Percentiles rank a stretch among this genome's conserved stretches.
Evolutionary conservation across 2,329 filamentous ascomycete species (phyloP).

Genomic region (Aspergillus nomiae): DNA sequence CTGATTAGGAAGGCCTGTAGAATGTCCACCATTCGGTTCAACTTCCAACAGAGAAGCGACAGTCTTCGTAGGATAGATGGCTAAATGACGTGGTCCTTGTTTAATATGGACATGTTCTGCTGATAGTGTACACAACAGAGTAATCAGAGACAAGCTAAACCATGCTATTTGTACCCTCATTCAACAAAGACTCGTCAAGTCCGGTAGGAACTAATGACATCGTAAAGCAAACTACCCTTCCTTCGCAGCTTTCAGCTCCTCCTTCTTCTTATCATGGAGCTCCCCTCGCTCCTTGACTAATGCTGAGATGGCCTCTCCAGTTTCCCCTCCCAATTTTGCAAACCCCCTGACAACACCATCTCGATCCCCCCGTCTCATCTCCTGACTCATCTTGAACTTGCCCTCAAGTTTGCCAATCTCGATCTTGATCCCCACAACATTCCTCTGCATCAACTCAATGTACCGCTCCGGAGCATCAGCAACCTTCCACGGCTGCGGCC

Average conservation of each 20-base stretch:
- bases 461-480: conserved; percentile 61
- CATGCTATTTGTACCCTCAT: too few species aligned
- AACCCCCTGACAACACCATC: conserved; percentile 63
- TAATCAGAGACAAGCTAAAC: too few species aligned
- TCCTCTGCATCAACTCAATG: conserved; percentile 59
- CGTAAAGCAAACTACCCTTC: too few species aligned
- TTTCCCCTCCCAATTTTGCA: conserved; percentile 17
- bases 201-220: too few species aligned
- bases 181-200: too few species aligned
- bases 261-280: conserved; percentile 12
- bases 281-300: background rate
- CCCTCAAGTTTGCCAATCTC: conserved; percentile 57
- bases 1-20: too few species aligned
- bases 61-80: too few species aligned
- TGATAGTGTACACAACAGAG: too few species aligned
- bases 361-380: conserved; percentile 55
- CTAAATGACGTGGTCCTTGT: too few species aligned
- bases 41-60: too few species aligned
- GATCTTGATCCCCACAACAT: conserved; percentile 64
- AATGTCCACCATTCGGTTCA: too few species aligned
- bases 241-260: background rate
- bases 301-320: background rate
- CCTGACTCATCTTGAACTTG: conserved; percentile 70
- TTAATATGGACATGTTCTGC: too few species aligned
- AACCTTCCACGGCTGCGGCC: conserved; percentile 61